Percentiles rank a stretch among this genome's conserved stretches.
phyloP scores from a whole-genome alignment of 495 filamentous ascomycete genomes.

The Neurospora cerealis region DNA sequence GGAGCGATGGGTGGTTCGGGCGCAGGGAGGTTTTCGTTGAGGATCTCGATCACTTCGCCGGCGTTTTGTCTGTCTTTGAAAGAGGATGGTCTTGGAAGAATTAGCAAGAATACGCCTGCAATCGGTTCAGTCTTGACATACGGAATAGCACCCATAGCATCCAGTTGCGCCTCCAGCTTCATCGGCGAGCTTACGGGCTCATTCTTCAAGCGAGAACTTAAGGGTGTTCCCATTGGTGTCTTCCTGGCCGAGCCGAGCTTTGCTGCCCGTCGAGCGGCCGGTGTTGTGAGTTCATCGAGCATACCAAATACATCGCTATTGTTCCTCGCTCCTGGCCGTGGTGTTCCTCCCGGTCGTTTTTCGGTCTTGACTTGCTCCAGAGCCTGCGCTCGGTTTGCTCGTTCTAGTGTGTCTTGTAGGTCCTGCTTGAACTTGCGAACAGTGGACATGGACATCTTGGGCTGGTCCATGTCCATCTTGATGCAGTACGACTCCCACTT shows the following conservation, averaged over 20 bases:
- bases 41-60: conserved; percentile 70
- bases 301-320: conserved; percentile 72
- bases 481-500: conserved; percentile 98
- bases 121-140: conserved; percentile 9
- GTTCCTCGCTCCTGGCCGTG: conserved; percentile 43
- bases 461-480: conserved; percentile 72
- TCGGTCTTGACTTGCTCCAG: conserved; percentile 38
- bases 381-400: conserved; percentile 44
- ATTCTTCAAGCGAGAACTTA: conserved; percentile 34
- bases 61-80: conserved; percentile 65
- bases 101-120: not conserved
- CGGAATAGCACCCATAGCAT: conserved; percentile 28
- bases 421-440: conserved; percentile 73
- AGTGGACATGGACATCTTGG: conserved; percentile 56
- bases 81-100: conserved; percentile 32
- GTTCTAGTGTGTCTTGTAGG: conserved; percentile 72
- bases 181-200: conserved; percentile 36
- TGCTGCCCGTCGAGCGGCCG: conserved; percentile 37
- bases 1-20: conserved; percentile 66
- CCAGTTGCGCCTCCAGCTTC: conserved; percentile 31
- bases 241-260: conserved; percentile 48
- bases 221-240: conserved; percentile 40
- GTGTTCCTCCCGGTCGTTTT: conserved; percentile 55
- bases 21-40: conserved; percentile 64
- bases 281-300: conserved; percentile 72